These are phyloP conservation scores for Tephrocybe sp. DNA, from an alignment of 768 basidiomycete species.

Conservation along the genomic window DNA sequence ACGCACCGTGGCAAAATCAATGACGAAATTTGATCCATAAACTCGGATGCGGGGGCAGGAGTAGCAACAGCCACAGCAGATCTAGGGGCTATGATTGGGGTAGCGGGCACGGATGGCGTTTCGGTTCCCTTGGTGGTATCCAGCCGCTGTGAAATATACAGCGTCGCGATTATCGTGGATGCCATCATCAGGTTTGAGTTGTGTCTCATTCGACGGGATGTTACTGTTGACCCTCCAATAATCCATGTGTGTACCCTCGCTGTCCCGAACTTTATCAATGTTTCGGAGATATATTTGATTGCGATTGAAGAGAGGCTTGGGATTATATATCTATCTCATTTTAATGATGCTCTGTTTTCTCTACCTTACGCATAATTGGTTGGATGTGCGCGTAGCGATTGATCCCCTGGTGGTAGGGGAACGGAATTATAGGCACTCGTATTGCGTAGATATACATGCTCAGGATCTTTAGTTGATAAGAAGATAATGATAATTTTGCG, in stretches of 20 bases:
- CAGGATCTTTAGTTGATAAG: no score
- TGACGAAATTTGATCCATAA: background rate
- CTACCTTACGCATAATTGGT: conserved; percentile 12
- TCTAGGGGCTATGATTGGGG: background rate
- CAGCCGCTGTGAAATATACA: conserved; percentile 9
- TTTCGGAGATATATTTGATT: conserved; percentile 5
- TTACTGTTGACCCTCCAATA: background rate
- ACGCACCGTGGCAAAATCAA: no score
- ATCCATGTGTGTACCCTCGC: conserved; percentile 6
- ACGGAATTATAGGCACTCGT: no score
- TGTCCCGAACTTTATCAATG: conserved; percentile 8
- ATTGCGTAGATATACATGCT: no score
- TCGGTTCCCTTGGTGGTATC: conserved; percentile 1
- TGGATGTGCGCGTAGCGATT: no score
- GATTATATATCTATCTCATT: conserved; percentile 14
- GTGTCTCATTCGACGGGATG: conserved; percentile 4
- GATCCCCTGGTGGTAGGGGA: no score
- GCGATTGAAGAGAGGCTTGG: conserved; percentile 15
- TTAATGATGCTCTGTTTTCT: conserved; percentile 9
- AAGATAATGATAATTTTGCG: no score
- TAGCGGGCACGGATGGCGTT: background rate
- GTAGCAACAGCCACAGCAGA: no score
- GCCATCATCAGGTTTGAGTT: background rate
- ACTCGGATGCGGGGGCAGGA: background rate
- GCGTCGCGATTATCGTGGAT: background rate